Base-by-base conservation (phyloP, 2,329 filamentous ascomycete species). In the Davidsoniella australis region DNA sequence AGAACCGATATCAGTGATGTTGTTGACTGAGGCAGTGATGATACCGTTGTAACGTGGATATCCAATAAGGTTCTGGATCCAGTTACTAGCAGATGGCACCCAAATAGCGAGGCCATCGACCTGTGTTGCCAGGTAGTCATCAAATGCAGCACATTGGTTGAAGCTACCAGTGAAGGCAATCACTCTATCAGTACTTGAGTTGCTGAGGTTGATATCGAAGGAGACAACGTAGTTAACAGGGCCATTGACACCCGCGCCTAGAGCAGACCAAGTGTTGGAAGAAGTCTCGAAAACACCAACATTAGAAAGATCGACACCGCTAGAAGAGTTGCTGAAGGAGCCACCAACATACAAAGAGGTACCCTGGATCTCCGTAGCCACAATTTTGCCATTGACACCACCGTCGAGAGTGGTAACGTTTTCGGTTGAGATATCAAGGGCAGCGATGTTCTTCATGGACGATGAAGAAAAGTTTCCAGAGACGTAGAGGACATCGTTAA, bases 161-260 rank as follows among this genome's bases (percentile, higher is more conserved):
- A 98, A 98, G 53, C 77, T 71, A 5, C 91, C 91, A 45, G 80
- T 89, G 52, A 98, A 69, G 1, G 82, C 78, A 54, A 96, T 73
- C 18, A 82, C 85, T 10, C 75, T 73, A 61, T 94, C 85, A 0
- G 78, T 73, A 16, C 70, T 70, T 37, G 75, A 72, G 17, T 67
- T 66, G 0, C 82, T 88, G 26, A 93, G 65, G 61, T 95, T 96
- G 60, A 96, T 68, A 12, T 73, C 72, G 58, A 96, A 71, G 0
- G 84, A 76, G 16, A 93, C 82, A 49, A 95, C 77, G 46, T 75
- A 73, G 47, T 71, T 68, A 14, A 96, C 88, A 5, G 70, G 69
- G 17, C 88, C 91, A 59, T 94, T 77, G 29, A 98, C 80, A 52
- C 91, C 91, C 33, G 80, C 82, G 40, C 91, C 91, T 5, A 98